These are phyloP conservation scores for Cordia subcordata DNA, from an alignment of 257 asterid species.

Conservation along the genomic window DNA sequence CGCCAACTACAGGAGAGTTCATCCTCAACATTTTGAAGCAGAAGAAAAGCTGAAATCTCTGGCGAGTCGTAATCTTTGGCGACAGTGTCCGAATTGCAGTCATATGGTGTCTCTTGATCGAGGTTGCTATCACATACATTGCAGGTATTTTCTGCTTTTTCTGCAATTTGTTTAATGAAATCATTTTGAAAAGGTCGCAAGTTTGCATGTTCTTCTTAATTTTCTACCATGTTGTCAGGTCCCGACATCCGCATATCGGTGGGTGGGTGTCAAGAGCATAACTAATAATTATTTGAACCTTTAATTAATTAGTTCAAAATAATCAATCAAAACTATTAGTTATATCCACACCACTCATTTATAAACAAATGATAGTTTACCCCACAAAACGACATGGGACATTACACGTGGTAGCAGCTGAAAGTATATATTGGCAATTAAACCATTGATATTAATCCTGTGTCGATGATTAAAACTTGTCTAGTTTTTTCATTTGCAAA, in stretches of 20 bases:
- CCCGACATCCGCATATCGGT: too few relatives aligned
- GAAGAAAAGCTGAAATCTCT: conserved; percentile 19
- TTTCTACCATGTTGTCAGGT: too few relatives aligned
- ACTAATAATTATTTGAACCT: too few relatives aligned
- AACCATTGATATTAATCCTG: background rate
- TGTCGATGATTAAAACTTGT: background rate
- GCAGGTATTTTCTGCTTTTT: conserved; percentile 43
- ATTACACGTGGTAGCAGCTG: too few relatives aligned
- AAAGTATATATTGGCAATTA: too few relatives aligned
- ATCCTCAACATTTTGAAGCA: conserved; percentile 9
- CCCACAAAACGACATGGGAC: too few relatives aligned
- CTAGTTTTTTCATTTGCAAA: background rate
- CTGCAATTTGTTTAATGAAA: background rate
- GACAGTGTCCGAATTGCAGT: conserved; percentile 23
- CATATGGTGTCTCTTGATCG: conserved; percentile 22
- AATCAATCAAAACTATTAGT: too few relatives aligned
- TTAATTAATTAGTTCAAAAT: too few relatives aligned
- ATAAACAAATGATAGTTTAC: too few relatives aligned
- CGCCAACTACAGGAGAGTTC: conserved; percentile 11
- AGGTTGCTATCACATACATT: conserved; percentile 41
- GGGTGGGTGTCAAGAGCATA: too few relatives aligned
- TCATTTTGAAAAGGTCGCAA: background rate
- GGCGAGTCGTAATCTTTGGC: conserved; percentile 15
- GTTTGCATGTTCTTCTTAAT: too few relatives aligned
- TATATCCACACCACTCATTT: too few relatives aligned